A percentile compares a stretch with the other conserved stretches of the same genome.
Conservation (phyloP, 805 yeast genomes). For the Kazachstania africana region DNA sequence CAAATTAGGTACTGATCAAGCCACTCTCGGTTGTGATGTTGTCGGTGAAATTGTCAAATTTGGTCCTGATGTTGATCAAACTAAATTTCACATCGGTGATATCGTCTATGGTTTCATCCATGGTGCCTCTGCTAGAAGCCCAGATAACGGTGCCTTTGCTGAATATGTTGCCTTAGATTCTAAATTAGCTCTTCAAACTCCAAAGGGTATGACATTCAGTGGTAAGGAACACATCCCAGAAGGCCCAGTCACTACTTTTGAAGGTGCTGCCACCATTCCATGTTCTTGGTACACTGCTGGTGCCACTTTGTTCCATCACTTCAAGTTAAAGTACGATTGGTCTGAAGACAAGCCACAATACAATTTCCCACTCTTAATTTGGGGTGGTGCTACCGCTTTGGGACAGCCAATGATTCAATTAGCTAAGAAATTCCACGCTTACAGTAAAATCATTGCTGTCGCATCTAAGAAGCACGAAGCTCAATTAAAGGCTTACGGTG, state of each 20-base stretch:
- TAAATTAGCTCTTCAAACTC: background rate
- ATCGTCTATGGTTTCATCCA: slow-evolving; percentile 37
- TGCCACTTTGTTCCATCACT: slow-evolving; percentile 24
- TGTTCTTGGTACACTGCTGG: slow-evolving; percentile 40
- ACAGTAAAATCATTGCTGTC: slow-evolving; percentile 31
- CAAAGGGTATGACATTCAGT: slow-evolving; percentile 2
- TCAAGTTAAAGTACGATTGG: slow-evolving; percentile 6
- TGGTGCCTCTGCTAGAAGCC: slow-evolving; percentile 34
- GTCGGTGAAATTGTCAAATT: slow-evolving; percentile 43
- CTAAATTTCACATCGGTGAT: slow-evolving; percentile 37
- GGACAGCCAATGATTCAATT: slow-evolving; percentile 47
- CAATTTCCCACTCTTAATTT: slow-evolving; percentile 34
- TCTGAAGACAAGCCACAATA: slow-evolving; percentile 14
- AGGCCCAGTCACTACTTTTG: slow-evolving; percentile 35
- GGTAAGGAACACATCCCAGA: slow-evolving; percentile 8
- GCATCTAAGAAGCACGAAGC: slow-evolving; percentile 36
- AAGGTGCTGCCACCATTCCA: slow-evolving; percentile 51
- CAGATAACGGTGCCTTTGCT: slow-evolving; percentile 44
- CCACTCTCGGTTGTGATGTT: slow-evolving; percentile 47
- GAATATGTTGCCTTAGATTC: slow-evolving; percentile 30
- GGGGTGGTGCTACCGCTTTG: slow-evolving; percentile 60
- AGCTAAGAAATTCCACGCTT: slow-evolving; percentile 34
- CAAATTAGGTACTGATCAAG: slow-evolving; percentile 30
- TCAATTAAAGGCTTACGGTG: slow-evolving; percentile 33
- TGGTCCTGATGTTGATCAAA: slow-evolving; percentile 29